Evolutionary conservation across 495 filamentous ascomycete species (phyloP).

Genomic region (Penicillium pulvis): DNA sequence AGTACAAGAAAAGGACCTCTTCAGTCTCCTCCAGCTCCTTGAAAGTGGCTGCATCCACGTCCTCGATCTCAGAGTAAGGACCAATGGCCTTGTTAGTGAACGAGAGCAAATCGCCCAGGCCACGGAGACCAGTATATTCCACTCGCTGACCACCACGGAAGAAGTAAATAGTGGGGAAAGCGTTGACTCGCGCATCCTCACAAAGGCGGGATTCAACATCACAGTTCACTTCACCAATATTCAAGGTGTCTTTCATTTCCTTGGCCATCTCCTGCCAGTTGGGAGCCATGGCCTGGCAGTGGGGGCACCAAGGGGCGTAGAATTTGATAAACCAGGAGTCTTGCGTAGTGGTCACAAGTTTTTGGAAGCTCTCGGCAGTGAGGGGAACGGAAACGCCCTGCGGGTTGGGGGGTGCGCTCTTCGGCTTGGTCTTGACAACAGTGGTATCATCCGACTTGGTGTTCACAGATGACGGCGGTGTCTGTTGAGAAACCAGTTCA

Average conservation of each 20-base stretch:
- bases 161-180: conserved; percentile 88
- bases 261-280: conserved; percentile 88
- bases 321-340: conserved; percentile 99
- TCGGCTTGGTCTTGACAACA: conserved; percentile 38
- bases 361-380: conserved; percentile 83
- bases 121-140: conserved; percentile 91
- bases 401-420: conserved; percentile 64
- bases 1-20: conserved; percentile 94
- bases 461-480: conserved; percentile 27
- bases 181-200: conserved; percentile 77
- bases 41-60: conserved; percentile 76
- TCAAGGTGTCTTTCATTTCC: conserved; percentile 83
- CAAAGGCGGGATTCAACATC: conserved; percentile 81
- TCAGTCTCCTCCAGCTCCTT: conserved; percentile 87
- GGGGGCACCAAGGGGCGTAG: conserved; percentile 94
- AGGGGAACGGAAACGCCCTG: conserved; percentile 73
- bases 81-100: conserved; percentile 87
- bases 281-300: conserved; percentile 90
- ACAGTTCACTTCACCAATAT: conserved; percentile 96
- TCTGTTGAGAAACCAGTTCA: conserved; percentile 38
- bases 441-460: conserved; percentile 31
- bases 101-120: conserved; percentile 83
- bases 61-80: conserved; percentile 70
- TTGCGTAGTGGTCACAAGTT: conserved; percentile 77
- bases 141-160: conserved; percentile 90